These are phyloP conservation scores for Acephala macrosclerotiorum DNA, from an alignment of 2,329 filamentous ascomycete species.

Conservation along the genomic window DNA sequence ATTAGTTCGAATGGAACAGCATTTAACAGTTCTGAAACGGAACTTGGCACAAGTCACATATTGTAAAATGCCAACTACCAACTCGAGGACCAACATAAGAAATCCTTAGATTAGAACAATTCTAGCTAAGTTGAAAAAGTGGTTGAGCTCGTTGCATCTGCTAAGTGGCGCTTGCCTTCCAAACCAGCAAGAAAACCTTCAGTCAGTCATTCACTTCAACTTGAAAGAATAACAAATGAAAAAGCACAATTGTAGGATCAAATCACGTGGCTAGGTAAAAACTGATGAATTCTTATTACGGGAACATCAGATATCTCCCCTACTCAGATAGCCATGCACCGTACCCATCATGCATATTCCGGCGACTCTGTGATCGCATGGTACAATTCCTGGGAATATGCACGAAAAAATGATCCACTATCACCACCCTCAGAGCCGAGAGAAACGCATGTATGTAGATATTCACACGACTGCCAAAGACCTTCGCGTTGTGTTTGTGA, in stretches of 20 bases:
- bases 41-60: too few relatives aligned
- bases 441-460: slow-evolving; percentile 5
- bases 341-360: slow-evolving; percentile 2
- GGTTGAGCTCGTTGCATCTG: too few relatives aligned
- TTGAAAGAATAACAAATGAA: neutral
- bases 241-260: neutral
- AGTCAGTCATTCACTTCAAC: neutral
- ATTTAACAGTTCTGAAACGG: too few relatives aligned
- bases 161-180: too few relatives aligned
- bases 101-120: too few relatives aligned
- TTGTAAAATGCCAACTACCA: too few relatives aligned
- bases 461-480: neutral
- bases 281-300: slow-evolving; percentile 16
- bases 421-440: neutral
- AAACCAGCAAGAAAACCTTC: too few relatives aligned
- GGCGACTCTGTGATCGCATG: neutral
- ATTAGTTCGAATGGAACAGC: too few relatives aligned
- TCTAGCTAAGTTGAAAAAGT: too few relatives aligned
- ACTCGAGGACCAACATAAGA: too few relatives aligned
- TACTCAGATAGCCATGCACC: neutral
- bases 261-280: neutral
- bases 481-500: neutral
- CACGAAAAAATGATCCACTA: slow-evolving; percentile 2
- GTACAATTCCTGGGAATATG: slow-evolving; percentile 9
- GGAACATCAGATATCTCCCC: slow-evolving; percentile 8